Conservation (phyloP, 495 filamentous ascomycete genomes). For the Aspergillus sclerotioniger region DNA sequence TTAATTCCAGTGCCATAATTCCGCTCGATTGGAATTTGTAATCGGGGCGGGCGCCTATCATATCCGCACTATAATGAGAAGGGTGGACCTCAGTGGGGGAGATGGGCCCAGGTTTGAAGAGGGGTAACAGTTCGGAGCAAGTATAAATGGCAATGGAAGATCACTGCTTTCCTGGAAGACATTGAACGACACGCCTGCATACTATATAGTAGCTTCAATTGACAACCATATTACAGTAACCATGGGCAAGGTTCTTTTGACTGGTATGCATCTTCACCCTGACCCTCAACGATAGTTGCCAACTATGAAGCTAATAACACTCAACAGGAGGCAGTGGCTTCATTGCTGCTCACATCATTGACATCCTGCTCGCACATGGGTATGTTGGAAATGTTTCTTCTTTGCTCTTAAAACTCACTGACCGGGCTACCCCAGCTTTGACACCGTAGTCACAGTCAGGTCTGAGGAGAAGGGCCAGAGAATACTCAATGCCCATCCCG, state of each 20-base stretch:
- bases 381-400: constrained; percentile 14
- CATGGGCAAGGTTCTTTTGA: constrained; percentile 45
- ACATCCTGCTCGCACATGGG: constrained; percentile 65
- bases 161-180: background rate
- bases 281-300: background rate
- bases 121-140: constrained; percentile 8
- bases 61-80: constrained; percentile 10
- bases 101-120: background rate
- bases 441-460: constrained; percentile 82
- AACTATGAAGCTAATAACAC: constrained; percentile 9
- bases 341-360: constrained; percentile 77
- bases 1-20: background rate
- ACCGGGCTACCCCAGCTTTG: constrained; percentile 46
- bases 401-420: background rate
- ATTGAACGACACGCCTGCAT: background rate
- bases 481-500: constrained; percentile 67
- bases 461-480: constrained; percentile 73
- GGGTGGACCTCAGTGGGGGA: constrained; percentile 19
- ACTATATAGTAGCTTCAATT: background rate
- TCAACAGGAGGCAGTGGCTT: constrained; percentile 63
- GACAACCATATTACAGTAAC: constrained; percentile 8
- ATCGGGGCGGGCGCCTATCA: constrained; percentile 17
- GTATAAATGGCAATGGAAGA: background rate
- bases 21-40: background rate
- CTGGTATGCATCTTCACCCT: constrained; percentile 27